Evolutionary conservation across 2,329 filamentous ascomycete species (phyloP).

Genomic region (Neopestalotiopsis clavispora): DNA sequence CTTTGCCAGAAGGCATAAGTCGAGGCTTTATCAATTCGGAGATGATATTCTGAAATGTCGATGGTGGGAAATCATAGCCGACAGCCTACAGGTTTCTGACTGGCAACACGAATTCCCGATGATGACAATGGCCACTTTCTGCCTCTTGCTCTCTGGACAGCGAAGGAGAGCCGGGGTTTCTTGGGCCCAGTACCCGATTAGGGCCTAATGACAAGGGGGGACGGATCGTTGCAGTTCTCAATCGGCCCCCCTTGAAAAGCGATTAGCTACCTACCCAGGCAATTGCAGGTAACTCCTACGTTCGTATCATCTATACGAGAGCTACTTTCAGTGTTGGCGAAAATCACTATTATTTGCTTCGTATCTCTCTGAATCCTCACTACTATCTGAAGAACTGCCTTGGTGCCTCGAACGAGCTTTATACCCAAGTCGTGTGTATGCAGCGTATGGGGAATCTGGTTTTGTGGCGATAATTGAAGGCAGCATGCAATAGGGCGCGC

Average conservation of each 20-base stretch:
- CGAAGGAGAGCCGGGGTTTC: too few relatives aligned
- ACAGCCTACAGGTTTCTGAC: background rate
- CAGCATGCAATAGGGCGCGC: background rate
- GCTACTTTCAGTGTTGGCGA: background rate
- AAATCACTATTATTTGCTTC: background rate
- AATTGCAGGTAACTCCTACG: background rate
- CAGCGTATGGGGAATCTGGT: too few relatives aligned
- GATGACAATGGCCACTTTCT: background rate
- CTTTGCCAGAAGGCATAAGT: background rate
- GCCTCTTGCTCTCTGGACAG: too few relatives aligned
- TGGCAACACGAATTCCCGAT: background rate
- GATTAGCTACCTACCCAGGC: background rate
- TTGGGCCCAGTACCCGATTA: background rate
- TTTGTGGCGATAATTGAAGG: too few relatives aligned
- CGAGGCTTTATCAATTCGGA: background rate
- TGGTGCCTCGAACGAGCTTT: background rate
- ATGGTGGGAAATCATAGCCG: background rate
- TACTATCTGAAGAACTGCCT: background rate
- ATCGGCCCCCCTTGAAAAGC: background rate
- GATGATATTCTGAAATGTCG: background rate
- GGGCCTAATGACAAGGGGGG: slow-evolving; percentile 13
- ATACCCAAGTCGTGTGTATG: background rate
- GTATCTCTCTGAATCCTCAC: background rate
- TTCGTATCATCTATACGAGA: background rate
- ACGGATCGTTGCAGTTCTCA: background rate